Base-by-base conservation (phyloP, 108 stramenopile genomes). In the Skeletonema costatum region DNA sequence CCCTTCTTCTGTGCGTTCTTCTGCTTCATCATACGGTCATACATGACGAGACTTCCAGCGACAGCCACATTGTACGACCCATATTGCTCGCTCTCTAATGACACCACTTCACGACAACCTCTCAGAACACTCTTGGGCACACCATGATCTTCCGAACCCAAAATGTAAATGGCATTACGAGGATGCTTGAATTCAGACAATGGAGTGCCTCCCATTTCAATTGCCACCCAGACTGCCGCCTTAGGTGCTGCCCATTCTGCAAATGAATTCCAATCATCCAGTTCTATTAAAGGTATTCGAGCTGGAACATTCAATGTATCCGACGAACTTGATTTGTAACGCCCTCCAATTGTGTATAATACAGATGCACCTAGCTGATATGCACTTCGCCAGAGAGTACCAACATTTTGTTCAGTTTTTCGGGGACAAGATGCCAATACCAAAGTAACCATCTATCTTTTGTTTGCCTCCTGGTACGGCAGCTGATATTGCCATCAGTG, bases 41-140 rank as follows among this genome's bases (percentile, higher is more conserved):
- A 85, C 80, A 85, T 81, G n/a, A 86, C 82, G 13, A 84, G 48
- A 58, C 71, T 69, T 11, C 81, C 83, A 10, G 86, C 86, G 51
- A 86, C 86, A 5, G 79, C 86, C 38, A 84, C 86, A 70, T 86
- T 86, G 36, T 83, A 86, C n/a, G 77, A 79, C 0, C 72, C 71
- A 60, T 84, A 84, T 30, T 60, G 35, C 44, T 70, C 78, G 44
- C 76, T 50, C 17, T 85, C 84, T 48, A 86, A 74, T 2, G 85
- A 82, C 13, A 86, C 85, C 17, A 82, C 77, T 38, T 86, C 77
- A 11, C 44, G 56, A 66, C 85, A 86, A 5, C 64, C 70, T 0
- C 77, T 12, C n/a, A 82, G 3, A 1, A 86, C 77, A 64, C 35
- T 60, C 32, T 64, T 82, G 50, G 85, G 81, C 17, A 86, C 63